Percentiles rank a stretch among this genome's conserved stretches.
Conservation (phyloP, 306 rosid genomes). For the Gastrolobium bilobum region DNA sequence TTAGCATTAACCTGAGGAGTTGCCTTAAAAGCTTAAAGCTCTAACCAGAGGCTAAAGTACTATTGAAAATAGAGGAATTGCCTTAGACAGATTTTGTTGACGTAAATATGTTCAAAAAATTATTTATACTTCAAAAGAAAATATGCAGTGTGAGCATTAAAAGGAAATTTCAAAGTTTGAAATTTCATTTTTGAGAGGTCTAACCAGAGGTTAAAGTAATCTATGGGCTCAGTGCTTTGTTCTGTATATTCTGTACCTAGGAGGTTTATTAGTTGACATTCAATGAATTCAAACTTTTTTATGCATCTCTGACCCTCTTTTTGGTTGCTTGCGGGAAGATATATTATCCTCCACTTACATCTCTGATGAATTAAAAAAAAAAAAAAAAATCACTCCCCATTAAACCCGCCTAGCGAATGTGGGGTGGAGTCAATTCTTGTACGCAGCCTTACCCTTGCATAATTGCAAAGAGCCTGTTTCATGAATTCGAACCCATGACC, state of each 20-base stretch:
- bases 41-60: too few species aligned
- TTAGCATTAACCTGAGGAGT: not conserved
- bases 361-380: not conserved
- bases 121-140: not conserved
- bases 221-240: conserved; percentile 5
- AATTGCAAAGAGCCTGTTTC: too few species aligned
- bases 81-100: not conserved
- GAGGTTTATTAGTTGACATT: conserved; percentile 23
- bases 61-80: too few species aligned
- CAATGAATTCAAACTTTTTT: conserved; percentile 19
- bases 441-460: too few species aligned
- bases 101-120: too few species aligned
- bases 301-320: not conserved
- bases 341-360: conserved; percentile 3
- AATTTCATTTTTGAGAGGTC: not conserved
- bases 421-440: too few species aligned
- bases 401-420: too few species aligned
- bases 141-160: not conserved
- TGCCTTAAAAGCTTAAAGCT: too few species aligned
- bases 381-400: too few species aligned
- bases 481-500: too few species aligned
- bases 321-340: not conserved
- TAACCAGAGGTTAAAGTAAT: not conserved
- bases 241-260: not conserved
- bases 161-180: not conserved